These are phyloP conservation scores for Camellia japonica DNA, from an alignment of 148 eudicot genomes.

Conservation along the genomic window DNA sequence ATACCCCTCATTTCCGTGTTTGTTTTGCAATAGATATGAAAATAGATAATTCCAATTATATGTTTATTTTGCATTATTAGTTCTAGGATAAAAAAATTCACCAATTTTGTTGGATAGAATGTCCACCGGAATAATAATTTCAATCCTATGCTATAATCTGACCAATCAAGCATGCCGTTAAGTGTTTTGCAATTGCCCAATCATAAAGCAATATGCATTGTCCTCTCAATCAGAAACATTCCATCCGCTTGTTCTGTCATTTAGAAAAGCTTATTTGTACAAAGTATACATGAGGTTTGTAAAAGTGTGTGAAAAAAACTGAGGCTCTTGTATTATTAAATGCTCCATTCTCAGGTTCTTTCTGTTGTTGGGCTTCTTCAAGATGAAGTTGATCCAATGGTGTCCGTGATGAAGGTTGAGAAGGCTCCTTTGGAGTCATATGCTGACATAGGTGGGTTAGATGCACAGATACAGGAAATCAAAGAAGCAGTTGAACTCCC, in stretches of 20 bases:
- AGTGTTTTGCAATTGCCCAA: background rate
- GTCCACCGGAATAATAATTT: too few species aligned
- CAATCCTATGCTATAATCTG: too few species aligned
- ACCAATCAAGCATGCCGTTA: too few species aligned
- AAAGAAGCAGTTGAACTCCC: constrained; percentile 99
- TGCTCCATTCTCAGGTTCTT: constrained; percentile 58
- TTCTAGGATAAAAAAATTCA: too few species aligned
- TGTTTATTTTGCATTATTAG: too few species aligned
- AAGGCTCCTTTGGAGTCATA: constrained; percentile 96
- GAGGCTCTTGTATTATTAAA: background rate
- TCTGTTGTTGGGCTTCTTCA: constrained; percentile 98
- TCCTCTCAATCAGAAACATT: background rate
- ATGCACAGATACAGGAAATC: constrained; percentile 97
- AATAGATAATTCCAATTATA: too few species aligned
- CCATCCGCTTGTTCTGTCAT: background rate
- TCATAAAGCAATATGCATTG: background rate
- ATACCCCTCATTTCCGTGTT: too few species aligned
- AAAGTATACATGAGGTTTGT: background rate
- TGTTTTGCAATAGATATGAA: too few species aligned
- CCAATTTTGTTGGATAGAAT: too few species aligned
- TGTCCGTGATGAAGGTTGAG: constrained; percentile 99
- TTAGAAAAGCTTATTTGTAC: background rate
- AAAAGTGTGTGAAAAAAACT: background rate
- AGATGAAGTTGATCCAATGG: constrained; percentile 99
- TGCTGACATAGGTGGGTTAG: constrained; percentile 97